Base-by-base conservation (phyloP, 2,329 filamentous ascomycete species). In the Rhexocercosporidium sp. region DNA sequence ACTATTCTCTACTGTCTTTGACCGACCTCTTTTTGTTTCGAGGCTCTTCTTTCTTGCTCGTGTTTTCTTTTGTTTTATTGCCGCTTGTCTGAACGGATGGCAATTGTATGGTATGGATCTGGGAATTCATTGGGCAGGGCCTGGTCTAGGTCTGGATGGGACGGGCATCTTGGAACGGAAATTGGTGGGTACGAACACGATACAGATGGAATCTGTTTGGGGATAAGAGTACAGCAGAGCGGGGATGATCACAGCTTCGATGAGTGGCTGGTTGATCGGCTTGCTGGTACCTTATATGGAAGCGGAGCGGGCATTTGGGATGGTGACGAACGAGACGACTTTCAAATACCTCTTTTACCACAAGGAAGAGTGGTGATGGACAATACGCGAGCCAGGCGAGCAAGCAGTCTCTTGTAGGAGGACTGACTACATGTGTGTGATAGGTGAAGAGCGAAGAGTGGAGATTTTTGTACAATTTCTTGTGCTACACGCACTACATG, bases 71-170 rank as follows among this genome's bases (percentile, higher is more conserved):
- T 51, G 16, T 16, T 47, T 34, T 47, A 11, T 44, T 22, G 18
- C n/a, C 41, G 5, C 49, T 27, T 51, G 27, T 60, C 31, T 18
- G 25, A 34, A 27, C 7, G 59, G 25, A 7, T 9, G n/a, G 44
- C 46, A 59, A 46, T 22, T 60, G 39, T 62, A 62, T 62, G 44
- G 59, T 39, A 51, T 62, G 44, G 44, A 51, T 62, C 29, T 46
- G 47, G 20, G 34, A 34, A 39, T 56, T 63, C 47, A 44, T 56
- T 54, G 25, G 61, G 37, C 49, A 41, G 49, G 61, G 27, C 47
- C 47, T 41, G 29, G 18, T 4, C 39, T 44, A 34, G 39, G 56
- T 16, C 44, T 62, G 44, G 44, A 18, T 51, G 34, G 59, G 59
- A 39, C 25, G 11, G 27, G 44, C 16, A 20, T 37, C 2, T 34